phyloP scores from a whole-genome alignment of 2,329 filamentous ascomycete species.

The Boeremia exigua region DNA sequence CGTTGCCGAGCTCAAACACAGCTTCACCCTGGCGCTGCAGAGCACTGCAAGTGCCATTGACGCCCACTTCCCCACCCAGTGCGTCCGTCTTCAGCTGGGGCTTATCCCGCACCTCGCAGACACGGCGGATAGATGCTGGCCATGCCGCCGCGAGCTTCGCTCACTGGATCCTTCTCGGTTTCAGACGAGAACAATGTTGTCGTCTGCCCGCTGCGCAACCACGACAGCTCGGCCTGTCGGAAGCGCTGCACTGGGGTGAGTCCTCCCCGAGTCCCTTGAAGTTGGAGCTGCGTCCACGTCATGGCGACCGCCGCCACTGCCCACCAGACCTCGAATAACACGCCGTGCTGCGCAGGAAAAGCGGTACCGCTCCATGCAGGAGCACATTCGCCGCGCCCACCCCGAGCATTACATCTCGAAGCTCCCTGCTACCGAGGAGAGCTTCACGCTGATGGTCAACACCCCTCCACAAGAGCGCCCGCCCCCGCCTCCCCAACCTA shows the following conservation, averaged over 20 bases:
- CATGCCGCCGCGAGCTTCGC: slow-evolving; percentile 88
- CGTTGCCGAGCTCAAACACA: slow-evolving; percentile 10
- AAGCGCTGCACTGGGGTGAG: slow-evolving; percentile 98
- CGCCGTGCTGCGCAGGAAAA: slow-evolving; percentile 71
- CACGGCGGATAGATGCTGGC: slow-evolving; percentile 53
- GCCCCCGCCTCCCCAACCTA: slow-evolving; percentile 56
- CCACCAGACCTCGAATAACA: slow-evolving; percentile 35
- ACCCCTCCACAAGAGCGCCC: slow-evolving; percentile 79
- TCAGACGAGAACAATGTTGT: slow-evolving; percentile 95
- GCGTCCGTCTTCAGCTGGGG: slow-evolving; percentile 2
- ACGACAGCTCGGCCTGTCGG: slow-evolving; percentile 94
- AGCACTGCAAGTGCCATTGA: slow-evolving; percentile 20
- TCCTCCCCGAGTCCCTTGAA: slow-evolving; percentile 46
- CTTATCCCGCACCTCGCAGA: slow-evolving; percentile 10
- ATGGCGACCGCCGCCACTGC: slow-evolving; percentile 21
- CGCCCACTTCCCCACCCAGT: slow-evolving; percentile 4
- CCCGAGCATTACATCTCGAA: slow-evolving; percentile 97
- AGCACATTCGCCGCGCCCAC: slow-evolving; percentile 97
- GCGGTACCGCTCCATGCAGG: slow-evolving; percentile 97
- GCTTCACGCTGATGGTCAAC: slow-evolving; percentile 95
- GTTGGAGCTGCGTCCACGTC: slow-evolving; percentile 25
- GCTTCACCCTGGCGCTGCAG: slow-evolving; percentile 11
- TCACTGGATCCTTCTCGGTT: slow-evolving; percentile 90
- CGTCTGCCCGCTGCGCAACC: slow-evolving; percentile 92
- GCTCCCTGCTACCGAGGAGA: slow-evolving; percentile 94